Evolutionary conservation across 352 stramenopile species (phyloP), one percentile per base, ranked within the genome.

Genomic region (Phytophthora hibernalis): DNA sequence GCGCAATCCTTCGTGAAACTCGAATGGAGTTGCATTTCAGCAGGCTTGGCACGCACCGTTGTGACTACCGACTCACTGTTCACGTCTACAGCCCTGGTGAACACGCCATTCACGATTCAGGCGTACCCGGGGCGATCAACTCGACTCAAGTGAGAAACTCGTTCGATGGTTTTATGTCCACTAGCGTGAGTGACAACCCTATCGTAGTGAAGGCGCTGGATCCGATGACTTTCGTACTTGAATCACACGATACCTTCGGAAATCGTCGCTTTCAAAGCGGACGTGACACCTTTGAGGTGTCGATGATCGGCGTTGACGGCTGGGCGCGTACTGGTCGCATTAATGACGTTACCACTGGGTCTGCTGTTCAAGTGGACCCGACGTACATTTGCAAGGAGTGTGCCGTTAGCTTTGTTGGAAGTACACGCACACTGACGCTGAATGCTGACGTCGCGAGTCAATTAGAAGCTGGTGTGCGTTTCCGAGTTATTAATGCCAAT

Each of bases 221-320:
- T 13, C 67, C 78, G 15, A 80, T 87, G 28, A 73, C 59, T 1
- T 98, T 98, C 55, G 65, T 87, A 24, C 62, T 98, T 1, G 84
- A 97, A 65, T 80, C 94, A 4, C 79, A 80, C 47, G 91, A 97
- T 54, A 43, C 67, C 0, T 82, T 87, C 22, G 68, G 77, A 11
- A 99, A 98, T 53, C 72, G 76, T n/a, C 91, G 85, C 10, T 91
- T 92, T 50, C 94, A 98, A 30, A 84, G 90, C 52, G 96, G 93
- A 8, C 85, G 70, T 24, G 83, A 95, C 42, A 8, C 16, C 0
- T 96, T 98, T 47, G 77, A 96, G 11, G 87, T 98, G 1, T 87
- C 78, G 11, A 77, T 98, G 8, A 61, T 87, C 24, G 96, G 94
- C 3, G 72, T 70, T 10, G 76, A 68, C 13, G 93, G 90, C 10